Base-by-base conservation (phyloP, 2,329 filamentous ascomycete species). In the Ophiocordyceps sinensis region DNA sequence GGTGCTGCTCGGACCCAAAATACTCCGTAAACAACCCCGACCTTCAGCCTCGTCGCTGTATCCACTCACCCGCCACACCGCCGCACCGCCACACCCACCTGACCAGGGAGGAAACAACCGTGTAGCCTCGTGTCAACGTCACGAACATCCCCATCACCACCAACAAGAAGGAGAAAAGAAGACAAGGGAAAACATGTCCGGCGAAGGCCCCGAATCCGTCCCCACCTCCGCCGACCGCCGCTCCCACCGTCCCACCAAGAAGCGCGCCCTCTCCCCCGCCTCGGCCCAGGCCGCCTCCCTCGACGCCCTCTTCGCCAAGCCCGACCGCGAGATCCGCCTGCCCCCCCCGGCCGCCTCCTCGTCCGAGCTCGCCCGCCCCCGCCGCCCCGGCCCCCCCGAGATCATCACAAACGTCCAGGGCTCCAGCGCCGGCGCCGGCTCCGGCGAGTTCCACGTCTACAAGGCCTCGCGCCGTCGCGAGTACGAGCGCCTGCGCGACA, bases 401-500 rank as follows among this genome's bases (percentile, higher is more conserved):
- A 94, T 98, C 49, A 87, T 98, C 44, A 82, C 88, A 49, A 98
- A 96, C 60, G 91, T 98, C 1, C 91, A 96, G 60, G 91, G 91
- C 9, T 94, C 85, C 15, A 85, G 77, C 47, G 91, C 91, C 0
- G 91, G 91, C 52, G 91, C 91, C 6, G 91, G 91, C 12, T 85
- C 77, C 1, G 91, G 91, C 55, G 91, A 98, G 65, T 98, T 98
- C 61, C 91, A 98, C 64, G 91, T 98, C 32, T 98, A 98, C 77
- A 98, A 98, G 64, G 91, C 91, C 15, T 86, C 82, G 58, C 73
- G 91, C 41, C 72, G 91, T 58, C 73, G 91, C 46, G 91, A 98
- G 66, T 94, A 95, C 66, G 91, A 96, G 72, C 72, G 91, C 11
- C 64, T 96, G 57, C 70, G 84, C 44, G 60, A 77, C 50, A 96